Evolutionary conservation across 2,329 filamentous ascomycete species (phyloP), one percentile per base, ranked within the genome.

Genomic region (Cladobotryum mycophilum): DNA sequence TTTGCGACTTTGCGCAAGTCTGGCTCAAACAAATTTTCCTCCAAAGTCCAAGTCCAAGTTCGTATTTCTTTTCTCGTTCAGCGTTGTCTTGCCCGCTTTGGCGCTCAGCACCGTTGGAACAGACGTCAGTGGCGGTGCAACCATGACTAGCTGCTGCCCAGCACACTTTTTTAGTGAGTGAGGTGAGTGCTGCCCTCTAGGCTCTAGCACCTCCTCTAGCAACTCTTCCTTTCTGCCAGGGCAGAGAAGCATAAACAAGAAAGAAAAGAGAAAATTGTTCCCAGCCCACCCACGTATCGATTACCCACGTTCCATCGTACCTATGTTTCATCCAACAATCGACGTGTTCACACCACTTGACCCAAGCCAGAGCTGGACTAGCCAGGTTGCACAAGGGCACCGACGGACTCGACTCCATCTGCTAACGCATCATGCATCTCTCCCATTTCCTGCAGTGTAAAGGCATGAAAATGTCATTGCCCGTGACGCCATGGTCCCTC

Each of bases 1-100:
- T 45, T 11, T 30, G 49, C 49, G 49, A 17, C 40, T 45, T 15
- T 35, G 49, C 49, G 45, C 49, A 47, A 51, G 15, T n/a, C 38
- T 38, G 36, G 14, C 17, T 38, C 36, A n/a, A n/a, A 17, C 7
- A n/a, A n/a, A n/a, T 8, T 38, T 17, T n/a, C 36, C 14, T 38
- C 13, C 20, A 20, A 5, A 5, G 3, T 20, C 20, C 20, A n/a
- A n/a, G n/a, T 38, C 36, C 36, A 38, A 3, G 17, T 17, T 38
- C 36, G 14, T 38, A 38, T 17, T n/a, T n/a, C 9, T n/a, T 38
- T 12, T 17, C 36, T 38, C 9, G 14, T n/a, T 17, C 36, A 30
- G 25, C 25, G 25, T 30, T 30, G 25, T 30, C 25, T 30, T 30
- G 25, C 25, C 25, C 25, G 25, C 25, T 30, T 30, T 30, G 25